Evolutionary conservation across 2,329 filamentous ascomycete species (phyloP).

Genomic region (Aspergillus sp.): DNA sequence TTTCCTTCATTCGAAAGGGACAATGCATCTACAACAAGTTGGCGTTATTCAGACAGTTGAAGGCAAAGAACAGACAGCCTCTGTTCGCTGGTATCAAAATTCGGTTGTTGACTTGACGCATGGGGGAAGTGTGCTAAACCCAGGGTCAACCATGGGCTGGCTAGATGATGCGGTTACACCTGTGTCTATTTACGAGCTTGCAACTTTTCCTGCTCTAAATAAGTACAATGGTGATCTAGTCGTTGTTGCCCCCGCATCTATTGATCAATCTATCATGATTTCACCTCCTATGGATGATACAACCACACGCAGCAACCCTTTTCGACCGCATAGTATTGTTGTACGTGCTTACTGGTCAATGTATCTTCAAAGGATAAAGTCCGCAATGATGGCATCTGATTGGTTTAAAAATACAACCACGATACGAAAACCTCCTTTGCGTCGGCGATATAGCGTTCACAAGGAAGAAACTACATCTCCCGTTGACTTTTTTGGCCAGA

Average conservation of each 20-base stretch:
- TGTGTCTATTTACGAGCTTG: conserved; percentile 60
- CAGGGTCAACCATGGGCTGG: conserved; percentile 44
- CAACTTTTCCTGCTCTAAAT: conserved; percentile 49
- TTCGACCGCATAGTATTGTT: neutral
- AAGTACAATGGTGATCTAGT: conserved; percentile 55
- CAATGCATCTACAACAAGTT: conserved; percentile 45
- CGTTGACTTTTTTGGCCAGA: conserved; percentile 57
- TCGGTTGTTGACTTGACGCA: conserved; percentile 38
- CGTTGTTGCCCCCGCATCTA: conserved; percentile 41
- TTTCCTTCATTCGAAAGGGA: neutral
- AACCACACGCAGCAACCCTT: neutral
- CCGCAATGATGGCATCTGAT: conserved; percentile 13
- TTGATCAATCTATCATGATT: conserved; percentile 15
- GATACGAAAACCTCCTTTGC: conserved; percentile 17
- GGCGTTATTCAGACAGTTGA: conserved; percentile 60
- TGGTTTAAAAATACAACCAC: conserved; percentile 23
- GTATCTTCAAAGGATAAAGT: conserved; percentile 21
- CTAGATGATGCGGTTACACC: conserved; percentile 48
- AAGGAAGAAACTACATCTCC: conserved; percentile 11
- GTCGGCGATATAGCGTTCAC: conserved; percentile 20
- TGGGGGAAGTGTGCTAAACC: conserved; percentile 38
- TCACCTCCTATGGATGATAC: neutral
- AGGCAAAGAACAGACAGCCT: conserved; percentile 56
- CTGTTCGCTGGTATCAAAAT: conserved; percentile 54
- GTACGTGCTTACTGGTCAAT: conserved; percentile 11